Conservation (phyloP, 345 rosid genomes). For the Syzygium aromaticum region DNA sequence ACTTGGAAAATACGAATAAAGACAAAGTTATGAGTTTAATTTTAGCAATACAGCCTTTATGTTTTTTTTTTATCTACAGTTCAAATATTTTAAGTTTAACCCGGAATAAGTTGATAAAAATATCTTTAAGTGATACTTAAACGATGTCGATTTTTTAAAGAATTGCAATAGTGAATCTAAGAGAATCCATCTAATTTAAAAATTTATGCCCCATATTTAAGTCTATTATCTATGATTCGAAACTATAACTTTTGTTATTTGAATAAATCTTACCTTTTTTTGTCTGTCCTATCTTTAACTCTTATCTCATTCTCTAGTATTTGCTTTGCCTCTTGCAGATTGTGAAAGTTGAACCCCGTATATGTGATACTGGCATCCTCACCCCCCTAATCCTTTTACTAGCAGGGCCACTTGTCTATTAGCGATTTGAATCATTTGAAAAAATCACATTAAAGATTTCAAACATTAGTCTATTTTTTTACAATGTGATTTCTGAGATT, state of each 20-base stretch:
- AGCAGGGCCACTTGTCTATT: too few relatives aligned
- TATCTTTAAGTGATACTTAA: not conserved
- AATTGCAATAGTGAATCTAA: not conserved
- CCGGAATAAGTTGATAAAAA: not conserved
- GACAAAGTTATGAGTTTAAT: not conserved
- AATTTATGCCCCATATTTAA: not conserved
- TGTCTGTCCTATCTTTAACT: too few relatives aligned
- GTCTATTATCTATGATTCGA: too few relatives aligned
- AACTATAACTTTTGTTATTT: not conserved
- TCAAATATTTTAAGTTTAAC: not conserved
- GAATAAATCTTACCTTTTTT: not conserved
- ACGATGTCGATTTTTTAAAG: not conserved
- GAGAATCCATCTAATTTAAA: not conserved
- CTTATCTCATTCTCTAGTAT: accelerated
- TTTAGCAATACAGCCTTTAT: not conserved
- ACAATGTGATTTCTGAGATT: not conserved
- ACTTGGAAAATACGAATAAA: not conserved
- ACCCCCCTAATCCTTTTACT: too few relatives aligned
- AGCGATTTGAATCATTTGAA: not conserved
- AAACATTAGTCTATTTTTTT: not conserved
- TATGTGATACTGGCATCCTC: too few relatives aligned
- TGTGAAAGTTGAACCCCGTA: too few relatives aligned
- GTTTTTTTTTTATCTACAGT: not conserved
- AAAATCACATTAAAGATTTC: not conserved
- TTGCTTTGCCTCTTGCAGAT: too few relatives aligned